A percentile compares a stretch with the other conserved stretches of the same genome.
These are phyloP conservation scores for Drechslerella coelobrocha DNA, from an alignment of 2,329 filamentous ascomycete genomes.

Conservation along the genomic window DNA sequence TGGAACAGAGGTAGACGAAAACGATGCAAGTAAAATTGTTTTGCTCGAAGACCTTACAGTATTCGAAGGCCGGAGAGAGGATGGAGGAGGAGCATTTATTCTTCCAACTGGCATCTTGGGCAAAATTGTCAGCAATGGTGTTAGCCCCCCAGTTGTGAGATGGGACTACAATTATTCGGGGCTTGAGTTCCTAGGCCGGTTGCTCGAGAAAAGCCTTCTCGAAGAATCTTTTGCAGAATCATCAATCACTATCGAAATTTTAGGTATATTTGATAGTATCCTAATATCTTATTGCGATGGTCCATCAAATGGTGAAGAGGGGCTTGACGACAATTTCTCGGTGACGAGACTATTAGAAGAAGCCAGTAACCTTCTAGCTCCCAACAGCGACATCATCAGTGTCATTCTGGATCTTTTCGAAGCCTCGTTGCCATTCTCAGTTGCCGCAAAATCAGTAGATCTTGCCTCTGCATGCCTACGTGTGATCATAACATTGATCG, in stretches of 20 bases:
- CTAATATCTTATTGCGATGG: conserved; percentile 35
- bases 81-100: conserved; percentile 51
- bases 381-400: conserved; percentile 75
- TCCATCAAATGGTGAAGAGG: conserved; percentile 55
- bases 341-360: conserved; percentile 63
- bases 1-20: conserved; percentile 82
- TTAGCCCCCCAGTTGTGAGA: conserved; percentile 52
- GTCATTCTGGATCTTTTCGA: conserved; percentile 88
- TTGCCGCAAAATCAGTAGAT: conserved; percentile 68
- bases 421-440: conserved; percentile 59
- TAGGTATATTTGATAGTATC: conserved; percentile 52
- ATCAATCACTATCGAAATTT: conserved; percentile 53
- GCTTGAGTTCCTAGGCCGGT: conserved; percentile 53
- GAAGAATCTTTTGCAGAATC: conserved; percentile 43
- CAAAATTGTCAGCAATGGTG: conserved; percentile 52
- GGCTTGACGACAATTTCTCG: conserved; percentile 43
- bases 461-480: conserved; percentile 78
- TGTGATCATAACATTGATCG: conserved; percentile 76
- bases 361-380: conserved; percentile 65
- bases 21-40: conserved; percentile 79
- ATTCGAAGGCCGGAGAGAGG: conserved; percentile 64
- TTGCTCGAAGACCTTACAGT: conserved; percentile 71
- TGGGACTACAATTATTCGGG: conserved; percentile 54
- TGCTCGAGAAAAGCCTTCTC: conserved; percentile 53
- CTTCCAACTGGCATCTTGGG: conserved; percentile 54